phyloP scores from a whole-genome alignment of 352 stramenopile species.

The Pythium volutum region DNA sequence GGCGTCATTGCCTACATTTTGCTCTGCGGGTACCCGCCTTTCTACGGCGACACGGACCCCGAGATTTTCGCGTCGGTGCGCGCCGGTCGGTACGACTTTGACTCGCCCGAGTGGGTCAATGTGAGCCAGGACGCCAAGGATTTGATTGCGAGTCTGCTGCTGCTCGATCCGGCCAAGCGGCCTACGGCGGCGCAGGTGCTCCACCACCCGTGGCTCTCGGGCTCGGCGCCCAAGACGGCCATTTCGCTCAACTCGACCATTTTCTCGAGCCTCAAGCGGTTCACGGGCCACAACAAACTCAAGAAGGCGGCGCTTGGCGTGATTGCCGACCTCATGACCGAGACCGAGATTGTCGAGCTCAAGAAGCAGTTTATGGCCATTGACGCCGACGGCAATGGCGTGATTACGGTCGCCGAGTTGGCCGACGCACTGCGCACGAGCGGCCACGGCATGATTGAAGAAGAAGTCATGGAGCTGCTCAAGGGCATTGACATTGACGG shows the following conservation, averaged over 20 bases:
- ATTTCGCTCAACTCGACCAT: slow-evolving; percentile 83
- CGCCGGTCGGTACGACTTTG: slow-evolving; percentile 79
- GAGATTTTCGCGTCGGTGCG: slow-evolving; percentile 88
- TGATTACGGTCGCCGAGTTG: slow-evolving; percentile 89
- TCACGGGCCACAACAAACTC: slow-evolving; percentile 88
- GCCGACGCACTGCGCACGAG: slow-evolving; percentile 74
- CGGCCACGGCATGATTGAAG: slow-evolving; percentile 87
- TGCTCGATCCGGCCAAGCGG: slow-evolving; percentile 90
- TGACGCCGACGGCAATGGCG: slow-evolving; percentile 81
- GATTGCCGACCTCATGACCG: slow-evolving; percentile 83
- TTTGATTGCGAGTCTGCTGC: slow-evolving; percentile 92
- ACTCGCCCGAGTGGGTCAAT: slow-evolving; percentile 80
- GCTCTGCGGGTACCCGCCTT: slow-evolving; percentile 95
- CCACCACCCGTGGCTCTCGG: slow-evolving; percentile 82
- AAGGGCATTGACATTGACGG: slow-evolving; percentile 90
- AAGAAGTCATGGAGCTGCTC: slow-evolving; percentile 85
- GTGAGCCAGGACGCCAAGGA: slow-evolving; percentile 91
- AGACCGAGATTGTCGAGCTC: slow-evolving; percentile 77
- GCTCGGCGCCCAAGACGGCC: slow-evolving; percentile 63
- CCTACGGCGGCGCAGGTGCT: slow-evolving; percentile 91
- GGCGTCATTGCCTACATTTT: slow-evolving; percentile 96
- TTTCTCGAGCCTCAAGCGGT: slow-evolving; percentile 83
- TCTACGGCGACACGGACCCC: slow-evolving; percentile 93
- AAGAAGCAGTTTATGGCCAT: slow-evolving; percentile 89
- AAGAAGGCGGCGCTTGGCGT: slow-evolving; percentile 87